These are phyloP conservation scores for Russula brevipes DNA, from an alignment of 768 basidiomycete species.

Conservation along the genomic window DNA sequence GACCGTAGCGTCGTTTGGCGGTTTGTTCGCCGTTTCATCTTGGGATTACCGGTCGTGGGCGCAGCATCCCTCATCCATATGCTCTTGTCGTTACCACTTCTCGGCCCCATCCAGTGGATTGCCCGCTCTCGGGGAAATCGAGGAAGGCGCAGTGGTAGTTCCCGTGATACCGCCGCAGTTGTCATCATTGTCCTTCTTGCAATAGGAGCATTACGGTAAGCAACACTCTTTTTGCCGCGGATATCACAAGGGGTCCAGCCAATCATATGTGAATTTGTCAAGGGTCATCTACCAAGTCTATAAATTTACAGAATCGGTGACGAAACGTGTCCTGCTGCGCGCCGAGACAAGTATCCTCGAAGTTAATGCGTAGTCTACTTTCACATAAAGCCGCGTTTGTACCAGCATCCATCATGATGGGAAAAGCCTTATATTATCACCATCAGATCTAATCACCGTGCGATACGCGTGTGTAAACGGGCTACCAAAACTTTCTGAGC, in stretches of 20 bases:
- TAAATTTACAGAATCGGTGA: slow-evolving; percentile 50
- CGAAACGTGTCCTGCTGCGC: slow-evolving; percentile 56
- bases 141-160: slow-evolving; percentile 43
- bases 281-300: slow-evolving; percentile 74
- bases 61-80: slow-evolving; percentile 71
- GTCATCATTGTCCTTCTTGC: slow-evolving; percentile 57
- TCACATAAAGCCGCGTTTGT: slow-evolving; percentile 21
- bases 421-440: background rate
- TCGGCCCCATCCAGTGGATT: slow-evolving; percentile 65
- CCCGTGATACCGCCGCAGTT: slow-evolving; percentile 60
- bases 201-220: slow-evolving; percentile 59
- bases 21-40: slow-evolving; percentile 63
- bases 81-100: slow-evolving; percentile 56
- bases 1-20: slow-evolving; percentile 44
- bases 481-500: slow-evolving; percentile 66
- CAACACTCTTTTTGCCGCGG: slow-evolving; percentile 1
- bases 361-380: slow-evolving; percentile 42
- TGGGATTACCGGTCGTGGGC: slow-evolving; percentile 75
- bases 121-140: slow-evolving; percentile 58
- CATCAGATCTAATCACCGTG: slow-evolving; percentile 9
- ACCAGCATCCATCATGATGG: slow-evolving; percentile 7
- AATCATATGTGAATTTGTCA: slow-evolving; percentile 21
- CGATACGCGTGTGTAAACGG: background rate
- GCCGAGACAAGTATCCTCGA: slow-evolving; percentile 81
- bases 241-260: background rate